Percentiles rank a stretch among this genome's conserved stretches.
Conservation (phyloP, 129 eudicot species). For the Oenanthe sinensis region DNA sequence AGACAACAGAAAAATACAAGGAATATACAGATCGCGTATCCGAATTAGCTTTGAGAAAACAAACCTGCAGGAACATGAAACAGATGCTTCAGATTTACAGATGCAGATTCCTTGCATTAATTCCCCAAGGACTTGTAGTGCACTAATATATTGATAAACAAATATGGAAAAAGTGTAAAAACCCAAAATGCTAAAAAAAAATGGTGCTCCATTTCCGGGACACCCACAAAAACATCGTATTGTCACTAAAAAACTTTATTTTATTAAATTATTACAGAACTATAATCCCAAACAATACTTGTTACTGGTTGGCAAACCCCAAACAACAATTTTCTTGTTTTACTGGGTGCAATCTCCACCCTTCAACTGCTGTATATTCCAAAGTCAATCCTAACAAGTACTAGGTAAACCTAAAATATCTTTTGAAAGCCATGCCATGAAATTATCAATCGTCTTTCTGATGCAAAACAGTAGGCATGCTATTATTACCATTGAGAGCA, state of each 20-base stretch:
- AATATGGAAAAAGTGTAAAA: not conserved
- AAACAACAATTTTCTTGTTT: slow-evolving; percentile 7
- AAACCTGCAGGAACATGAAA: slow-evolving; percentile 82
- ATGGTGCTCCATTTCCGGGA: too few relatives aligned
- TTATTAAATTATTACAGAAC: not conserved
- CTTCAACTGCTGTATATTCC: not conserved
- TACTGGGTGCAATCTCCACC: slow-evolving; percentile 16
- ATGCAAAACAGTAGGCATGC: slow-evolving; percentile 58
- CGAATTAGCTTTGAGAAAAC: slow-evolving; percentile 43
- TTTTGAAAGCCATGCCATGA: slow-evolving; percentile 33
- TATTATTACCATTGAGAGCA: slow-evolving; percentile 78
- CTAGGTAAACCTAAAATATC: slow-evolving; percentile 16
- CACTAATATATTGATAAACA: not conserved
- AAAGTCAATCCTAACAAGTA: slow-evolving; percentile 6
- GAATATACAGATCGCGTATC: slow-evolving; percentile 34
- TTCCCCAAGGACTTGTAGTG: not conserved
- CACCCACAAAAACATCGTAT: not conserved
- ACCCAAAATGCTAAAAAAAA: not conserved
- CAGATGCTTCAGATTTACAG: slow-evolving; percentile 47
- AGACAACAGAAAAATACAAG: slow-evolving; percentile 17
- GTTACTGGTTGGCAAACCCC: not conserved
- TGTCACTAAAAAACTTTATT: not conserved
- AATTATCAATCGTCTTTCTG: slow-evolving; percentile 88
- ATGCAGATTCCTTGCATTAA: slow-evolving; percentile 7
- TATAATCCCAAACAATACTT: not conserved